phyloP scores from a whole-genome alignment of 768 basidiomycete species.

The Glaciozyma martinii region DNA sequence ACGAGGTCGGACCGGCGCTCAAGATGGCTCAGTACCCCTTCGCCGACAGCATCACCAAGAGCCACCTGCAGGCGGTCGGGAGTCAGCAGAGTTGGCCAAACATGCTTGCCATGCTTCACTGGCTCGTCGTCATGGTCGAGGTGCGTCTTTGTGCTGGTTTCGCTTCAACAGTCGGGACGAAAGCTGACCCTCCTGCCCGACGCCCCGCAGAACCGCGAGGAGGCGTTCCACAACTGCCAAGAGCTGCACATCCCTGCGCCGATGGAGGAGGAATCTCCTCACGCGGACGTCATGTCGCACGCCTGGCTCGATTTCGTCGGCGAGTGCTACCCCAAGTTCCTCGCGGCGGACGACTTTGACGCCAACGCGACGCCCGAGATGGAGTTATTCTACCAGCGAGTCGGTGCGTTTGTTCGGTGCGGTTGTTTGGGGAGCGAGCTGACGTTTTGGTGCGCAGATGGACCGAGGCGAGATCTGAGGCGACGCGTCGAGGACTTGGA shows the following conservation, averaged over 20 bases:
- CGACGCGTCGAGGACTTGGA: conserved; percentile 43
- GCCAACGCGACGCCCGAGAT: conserved; percentile 45
- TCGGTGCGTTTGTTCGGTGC: conserved; percentile 2
- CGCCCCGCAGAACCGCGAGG: conserved; percentile 20
- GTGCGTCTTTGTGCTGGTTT: conserved; percentile 41
- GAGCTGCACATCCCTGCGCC: conserved; percentile 53
- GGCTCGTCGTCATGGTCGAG: conserved; percentile 78
- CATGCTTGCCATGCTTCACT: conserved; percentile 77
- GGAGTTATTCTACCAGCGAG: conserved; percentile 7
- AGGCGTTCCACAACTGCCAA: conserved; percentile 25
- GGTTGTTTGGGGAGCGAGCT: background rate
- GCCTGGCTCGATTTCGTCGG: conserved; percentile 32
- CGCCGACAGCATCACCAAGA: conserved; percentile 65
- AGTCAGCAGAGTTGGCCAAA: conserved; percentile 88
- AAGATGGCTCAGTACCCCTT: conserved; percentile 75
- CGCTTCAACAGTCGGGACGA: background rate
- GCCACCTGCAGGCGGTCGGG: conserved; percentile 78
- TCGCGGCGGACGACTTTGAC: conserved; percentile 54
- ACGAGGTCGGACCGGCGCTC: conserved; percentile 69
- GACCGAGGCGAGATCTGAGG: background rate
- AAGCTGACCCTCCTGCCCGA: background rate
- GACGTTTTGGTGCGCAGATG: background rate
- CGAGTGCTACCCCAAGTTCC: conserved; percentile 56
- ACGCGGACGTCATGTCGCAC: conserved; percentile 26
- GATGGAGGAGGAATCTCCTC: conserved; percentile 39